phyloP scores from a whole-genome alignment of 2,329 filamentous ascomycete species.

The Stromatinia cepivora region DNA sequence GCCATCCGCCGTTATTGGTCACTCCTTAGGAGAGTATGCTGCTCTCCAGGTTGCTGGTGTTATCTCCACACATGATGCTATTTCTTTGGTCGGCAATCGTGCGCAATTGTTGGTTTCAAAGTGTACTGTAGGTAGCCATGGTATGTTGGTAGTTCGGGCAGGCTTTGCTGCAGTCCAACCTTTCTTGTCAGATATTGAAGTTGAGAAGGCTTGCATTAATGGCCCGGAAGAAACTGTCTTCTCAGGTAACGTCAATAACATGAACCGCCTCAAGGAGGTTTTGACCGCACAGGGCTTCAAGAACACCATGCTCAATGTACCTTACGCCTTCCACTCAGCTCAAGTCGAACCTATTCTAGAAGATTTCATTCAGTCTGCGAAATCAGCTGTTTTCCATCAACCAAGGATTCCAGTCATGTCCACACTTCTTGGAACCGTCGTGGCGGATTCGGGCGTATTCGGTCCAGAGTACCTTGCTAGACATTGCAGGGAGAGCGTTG shows the following conservation, averaged over 20 bases:
- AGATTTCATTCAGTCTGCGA: constrained; percentile 55
- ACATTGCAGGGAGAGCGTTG: constrained; percentile 67
- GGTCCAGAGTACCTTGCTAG: constrained; percentile 62
- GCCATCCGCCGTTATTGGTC: constrained; percentile 57
- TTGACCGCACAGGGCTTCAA: constrained; percentile 56
- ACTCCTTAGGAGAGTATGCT: constrained; percentile 71
- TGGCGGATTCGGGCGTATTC: constrained; percentile 57
- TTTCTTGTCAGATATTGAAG: constrained; percentile 18
- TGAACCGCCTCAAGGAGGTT: constrained; percentile 51
- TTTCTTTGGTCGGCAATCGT: constrained; percentile 68
- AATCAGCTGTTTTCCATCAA: constrained; percentile 54
- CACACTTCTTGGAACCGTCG: constrained; percentile 61
- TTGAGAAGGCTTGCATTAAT: constrained; percentile 68
- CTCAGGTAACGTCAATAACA: constrained; percentile 55
- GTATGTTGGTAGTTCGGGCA: constrained; percentile 58
- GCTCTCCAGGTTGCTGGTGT: constrained; percentile 70
- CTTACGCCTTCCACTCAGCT: constrained; percentile 65
- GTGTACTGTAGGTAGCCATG: constrained; percentile 67
- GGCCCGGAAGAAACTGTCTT: constrained; percentile 73
- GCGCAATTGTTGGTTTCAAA: constrained; percentile 63
- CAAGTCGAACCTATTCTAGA: constrained; percentile 63
- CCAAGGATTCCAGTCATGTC: constrained; percentile 65
- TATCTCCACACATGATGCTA: constrained; percentile 65
- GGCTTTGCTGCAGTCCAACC: constrained; percentile 31
- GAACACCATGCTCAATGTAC: constrained; percentile 59